A percentile compares a stretch with the other conserved stretches of the same genome.
These are phyloP conservation scores for Knoxdaviesia capensis DNA, from an alignment of 2,329 filamentous ascomycete genomes.

Conservation along the genomic window DNA sequence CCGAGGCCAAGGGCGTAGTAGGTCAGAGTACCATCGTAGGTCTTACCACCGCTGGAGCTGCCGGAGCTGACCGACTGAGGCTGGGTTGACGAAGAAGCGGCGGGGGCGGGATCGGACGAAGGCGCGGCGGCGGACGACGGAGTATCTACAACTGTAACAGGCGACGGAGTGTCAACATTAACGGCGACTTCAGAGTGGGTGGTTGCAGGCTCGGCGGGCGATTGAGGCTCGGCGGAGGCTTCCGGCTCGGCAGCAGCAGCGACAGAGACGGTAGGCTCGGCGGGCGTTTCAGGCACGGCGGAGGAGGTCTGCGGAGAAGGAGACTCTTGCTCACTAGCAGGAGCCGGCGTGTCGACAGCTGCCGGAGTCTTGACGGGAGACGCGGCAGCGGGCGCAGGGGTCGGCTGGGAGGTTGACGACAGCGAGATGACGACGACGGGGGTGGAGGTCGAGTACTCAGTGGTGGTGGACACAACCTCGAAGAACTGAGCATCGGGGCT, in stretches of 20 bases:
- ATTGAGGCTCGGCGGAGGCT: too few species aligned
- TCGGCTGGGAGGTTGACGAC: conserved; percentile 1
- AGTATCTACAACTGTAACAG: neutral
- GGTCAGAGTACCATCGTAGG: conserved; percentile 47
- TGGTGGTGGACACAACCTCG: conserved; percentile 8
- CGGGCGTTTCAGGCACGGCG: too few species aligned
- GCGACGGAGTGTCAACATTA: too few species aligned
- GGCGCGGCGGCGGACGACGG: conserved; percentile 9
- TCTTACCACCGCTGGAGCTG: conserved; percentile 8
- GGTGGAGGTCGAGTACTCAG: conserved; percentile 2
- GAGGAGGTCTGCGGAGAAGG: too few species aligned
- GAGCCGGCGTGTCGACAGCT: too few species aligned
- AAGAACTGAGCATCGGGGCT: conserved; percentile 13
- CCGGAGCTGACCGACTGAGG: neutral
- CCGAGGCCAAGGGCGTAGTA: conserved; percentile 53
- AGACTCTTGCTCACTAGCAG: too few species aligned
- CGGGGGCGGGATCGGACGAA: conserved; percentile 5
- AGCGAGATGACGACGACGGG: conserved; percentile 1
- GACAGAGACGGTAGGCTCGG: too few species aligned
- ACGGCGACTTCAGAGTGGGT: too few species aligned
- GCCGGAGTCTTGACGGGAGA: conserved; percentile 8
- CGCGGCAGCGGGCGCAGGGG: conserved; percentile 8
- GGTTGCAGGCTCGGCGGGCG: too few species aligned
- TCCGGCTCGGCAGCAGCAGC: too few species aligned
- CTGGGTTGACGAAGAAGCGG: conserved; percentile 3